Evolutionary conservation across 306 rosid species (phyloP), one percentile per base, ranked within the genome.

Genomic region (Mimosa pudica): DNA sequence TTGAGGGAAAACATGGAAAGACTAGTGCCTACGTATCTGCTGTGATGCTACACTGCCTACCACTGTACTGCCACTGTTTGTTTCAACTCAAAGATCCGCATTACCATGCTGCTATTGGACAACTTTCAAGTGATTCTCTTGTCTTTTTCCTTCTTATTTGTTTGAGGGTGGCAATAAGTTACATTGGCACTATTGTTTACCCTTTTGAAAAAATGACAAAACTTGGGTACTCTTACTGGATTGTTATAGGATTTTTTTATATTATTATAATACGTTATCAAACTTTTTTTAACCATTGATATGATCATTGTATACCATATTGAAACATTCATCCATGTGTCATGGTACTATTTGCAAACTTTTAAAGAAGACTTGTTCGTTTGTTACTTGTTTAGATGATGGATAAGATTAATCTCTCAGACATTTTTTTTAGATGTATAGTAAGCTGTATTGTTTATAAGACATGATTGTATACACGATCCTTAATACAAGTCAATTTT

Each of bases 121-220:
- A 84, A 84, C 63, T 45, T 81, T 79, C 67, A 73, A 71, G 80
- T 67, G 91, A 90, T 90, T 86, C 86, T 79, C 88, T 83, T 79
- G 86, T 84, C 87, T 66, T 16, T 70, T 75, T 68, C 78, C 80
- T 33, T 67, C 44, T 78, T 73, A 48, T 65, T 80, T 20, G 38
- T 63, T 54, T 65, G 41, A 57, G 66, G 63, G 32, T 20, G 14
- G 49, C 70, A 30, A 58, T 69, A 44, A 77, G 8, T 65, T 60
- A 47, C 73, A 58, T 46, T 61, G 52, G 79, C 74, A 58, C 75
- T 73, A 60, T 73, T 60, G 49, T 77, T 73, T 52, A 63, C 68
- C 74, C 42, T 17, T 70, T 48, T 82, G 9, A 32, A 3, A 42
- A 68, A n/a, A n/a, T 8, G 72, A 68, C 52, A 41, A 41, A 67